phyloP scores from a whole-genome alignment of 345 rosid genomes.

The Lepidium sativum region DNA sequence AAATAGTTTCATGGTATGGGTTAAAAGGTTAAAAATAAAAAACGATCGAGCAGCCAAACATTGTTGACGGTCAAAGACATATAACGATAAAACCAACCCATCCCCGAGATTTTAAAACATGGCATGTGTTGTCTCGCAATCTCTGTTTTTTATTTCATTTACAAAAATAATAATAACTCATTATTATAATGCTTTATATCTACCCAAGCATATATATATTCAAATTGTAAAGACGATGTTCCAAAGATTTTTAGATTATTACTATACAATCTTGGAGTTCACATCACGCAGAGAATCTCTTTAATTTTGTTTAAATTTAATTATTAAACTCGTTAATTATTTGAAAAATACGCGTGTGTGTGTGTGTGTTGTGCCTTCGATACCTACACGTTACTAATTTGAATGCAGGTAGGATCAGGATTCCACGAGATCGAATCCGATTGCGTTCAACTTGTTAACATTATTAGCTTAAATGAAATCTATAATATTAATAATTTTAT shows the following conservation, averaged over 20 bases:
- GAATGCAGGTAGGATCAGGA: constrained; percentile 22
- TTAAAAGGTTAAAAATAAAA: constrained; percentile 29
- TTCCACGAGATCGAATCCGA: constrained; percentile 18
- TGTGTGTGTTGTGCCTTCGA: constrained; percentile 2
- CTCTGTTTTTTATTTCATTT: constrained; percentile 23
- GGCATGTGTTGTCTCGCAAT: constrained; percentile 46
- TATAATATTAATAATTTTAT: not conserved
- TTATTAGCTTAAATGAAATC: constrained; percentile 14
- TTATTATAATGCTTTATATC: not conserved
- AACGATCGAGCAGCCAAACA: constrained; percentile 18
- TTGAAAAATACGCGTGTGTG: constrained; percentile 12
- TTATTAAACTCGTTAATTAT: not conserved
- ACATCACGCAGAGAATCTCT: constrained; percentile 20
- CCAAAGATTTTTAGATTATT: not conserved
- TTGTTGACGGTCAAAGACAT: constrained; percentile 35
- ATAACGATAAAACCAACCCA: constrained; percentile 32
- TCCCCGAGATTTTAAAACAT: constrained; percentile 27
- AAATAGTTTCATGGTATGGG: constrained; percentile 19
- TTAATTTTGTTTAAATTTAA: constrained; percentile 1
- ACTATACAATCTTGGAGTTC: constrained; percentile 15
- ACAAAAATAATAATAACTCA: not conserved
- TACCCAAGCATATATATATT: constrained; percentile 1
- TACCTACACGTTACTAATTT: not conserved
- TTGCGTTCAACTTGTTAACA: constrained; percentile 4
- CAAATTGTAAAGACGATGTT: constrained; percentile 12